Conservation (phyloP, 139 green algal species). For the Asterochloris erici region DNA sequence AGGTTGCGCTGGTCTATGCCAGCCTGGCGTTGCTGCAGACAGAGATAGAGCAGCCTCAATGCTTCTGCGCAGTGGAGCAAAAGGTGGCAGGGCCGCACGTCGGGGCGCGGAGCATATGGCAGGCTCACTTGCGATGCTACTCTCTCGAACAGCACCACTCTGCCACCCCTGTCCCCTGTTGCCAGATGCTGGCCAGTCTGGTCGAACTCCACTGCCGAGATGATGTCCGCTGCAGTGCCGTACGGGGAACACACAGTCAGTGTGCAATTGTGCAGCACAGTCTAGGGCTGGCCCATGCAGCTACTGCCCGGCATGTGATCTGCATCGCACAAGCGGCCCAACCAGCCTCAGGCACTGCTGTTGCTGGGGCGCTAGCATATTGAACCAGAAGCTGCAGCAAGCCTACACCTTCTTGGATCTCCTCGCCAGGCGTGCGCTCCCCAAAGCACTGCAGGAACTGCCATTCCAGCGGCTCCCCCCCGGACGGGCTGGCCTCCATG, state of each 20-base stretch:
- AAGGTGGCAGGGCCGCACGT: conserved; percentile 4
- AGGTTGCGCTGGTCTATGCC: conserved; percentile 45
- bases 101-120: neutral
- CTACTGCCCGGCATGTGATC: neutral
- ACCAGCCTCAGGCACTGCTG: neutral
- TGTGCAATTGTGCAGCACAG: too few species aligned
- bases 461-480: conserved; percentile 64
- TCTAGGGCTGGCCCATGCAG: neutral
- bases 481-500: too few species aligned
- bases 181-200: conserved; percentile 85
- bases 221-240: conserved; percentile 92
- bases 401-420: conserved; percentile 89
- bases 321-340: neutral
- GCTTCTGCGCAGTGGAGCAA: conserved; percentile 24
- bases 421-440: conserved; percentile 87
- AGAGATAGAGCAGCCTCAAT: neutral
- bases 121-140: conserved; percentile 44
- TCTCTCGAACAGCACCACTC: conserved; percentile 96
- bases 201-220: conserved; percentile 98
- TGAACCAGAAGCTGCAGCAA: neutral
- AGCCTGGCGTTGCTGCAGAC: conserved; percentile 8
- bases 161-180: conserved; percentile 92
- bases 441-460: conserved; percentile 97
- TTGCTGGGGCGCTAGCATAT: neutral
- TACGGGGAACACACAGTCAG: neutral